Evolutionary conservation across 805 yeast genomes (phyloP), one percentile per base, ranked within the genome.

Genomic region (Sungouiella thailandica): DNA sequence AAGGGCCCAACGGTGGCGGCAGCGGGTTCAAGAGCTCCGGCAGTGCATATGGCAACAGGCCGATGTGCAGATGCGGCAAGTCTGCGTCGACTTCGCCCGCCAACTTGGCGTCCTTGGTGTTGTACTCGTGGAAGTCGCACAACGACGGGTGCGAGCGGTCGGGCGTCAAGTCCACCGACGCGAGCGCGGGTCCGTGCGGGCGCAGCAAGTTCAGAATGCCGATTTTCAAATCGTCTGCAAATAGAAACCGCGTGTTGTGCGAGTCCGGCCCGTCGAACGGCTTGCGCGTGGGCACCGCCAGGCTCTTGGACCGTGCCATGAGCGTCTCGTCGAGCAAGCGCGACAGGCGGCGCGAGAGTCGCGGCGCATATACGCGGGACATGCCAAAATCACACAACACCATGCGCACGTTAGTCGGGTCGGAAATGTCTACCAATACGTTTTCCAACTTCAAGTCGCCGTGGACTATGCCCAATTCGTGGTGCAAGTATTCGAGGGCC

Each of bases 321-420:
- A 39, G 35, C 4, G 47, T 29, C 7, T 45, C 51, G 33, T 31
- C 42, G 3, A 23, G 23, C 13, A 22, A 19, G 13, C 46, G 35
- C 4, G 55, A 46, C 26, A 39, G 36, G 15, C 48, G 46, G 25
- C 63, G 46, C 23, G 58, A 47, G 14, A 57, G 30, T 25, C 66
- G 50, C 14, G 53, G 43, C 17, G 38, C 49, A 39, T 53, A 66
- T 6, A 57, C 53, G 17, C 66, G 47, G 5, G 78, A 62, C 94
- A 89, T 85, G 4, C 97, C 97, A 62, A 89, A 89, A 58, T 89
- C 97, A 60, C 96, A 85, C 5, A 89, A 53, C 17, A 81, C 52
- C 41, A 85, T 65, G 28, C 61, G 62, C 15, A 66, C 58, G 5
- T 83, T 80, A 14, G 65, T 60, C 7, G 47, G 37, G 19, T 40